Evolutionary conservation across 139 green algal genomes (phyloP).

Genomic region (Diplosphaera chodatii): DNA sequence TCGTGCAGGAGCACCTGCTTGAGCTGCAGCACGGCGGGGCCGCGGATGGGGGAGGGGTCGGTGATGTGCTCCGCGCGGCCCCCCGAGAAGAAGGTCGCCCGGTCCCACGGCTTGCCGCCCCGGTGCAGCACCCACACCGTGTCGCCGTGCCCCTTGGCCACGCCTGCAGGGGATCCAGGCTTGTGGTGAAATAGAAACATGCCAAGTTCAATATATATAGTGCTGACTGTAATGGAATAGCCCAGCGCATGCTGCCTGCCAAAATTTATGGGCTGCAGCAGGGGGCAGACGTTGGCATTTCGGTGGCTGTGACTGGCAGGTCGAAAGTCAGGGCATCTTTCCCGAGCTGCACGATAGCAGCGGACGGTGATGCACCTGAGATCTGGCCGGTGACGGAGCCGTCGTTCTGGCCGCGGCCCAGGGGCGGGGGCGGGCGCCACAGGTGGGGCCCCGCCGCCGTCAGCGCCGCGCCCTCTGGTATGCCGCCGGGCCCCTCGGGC

Average conservation of each 20-base stretch:
- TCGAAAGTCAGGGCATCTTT: too few species aligned
- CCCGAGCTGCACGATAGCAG: too few species aligned
- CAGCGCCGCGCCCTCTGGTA: neutral
- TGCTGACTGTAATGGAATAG: too few species aligned
- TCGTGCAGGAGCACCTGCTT: conserved; percentile 19
- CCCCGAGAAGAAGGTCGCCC: conserved; percentile 23
- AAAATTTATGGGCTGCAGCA: too few species aligned
- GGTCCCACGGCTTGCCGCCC: conserved; percentile 43
- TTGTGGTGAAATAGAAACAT: too few species aligned
- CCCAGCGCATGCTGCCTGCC: too few species aligned
- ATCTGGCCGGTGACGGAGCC: neutral
- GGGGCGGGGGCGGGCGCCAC: neutral
- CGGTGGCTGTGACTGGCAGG: too few species aligned
- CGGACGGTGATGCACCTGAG: too few species aligned
- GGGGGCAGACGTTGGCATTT: too few species aligned
- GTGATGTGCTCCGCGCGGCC: conserved; percentile 18
- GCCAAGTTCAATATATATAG: too few species aligned
- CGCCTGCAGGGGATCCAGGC: neutral
- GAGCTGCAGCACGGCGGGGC: conserved; percentile 42
- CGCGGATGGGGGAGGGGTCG: conserved; percentile 24
- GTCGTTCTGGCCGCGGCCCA: neutral
- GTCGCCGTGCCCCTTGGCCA: conserved; percentile 32
- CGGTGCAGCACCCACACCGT: conserved; percentile 69
- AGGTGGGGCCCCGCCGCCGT: neutral
- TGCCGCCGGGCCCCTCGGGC: neutral